Percentiles rank a stretch among this genome's conserved stretches.
phyloP scores from a whole-genome alignment of 495 filamentous ascomycete genomes.

The Sphaerosporella brunnea region DNA sequence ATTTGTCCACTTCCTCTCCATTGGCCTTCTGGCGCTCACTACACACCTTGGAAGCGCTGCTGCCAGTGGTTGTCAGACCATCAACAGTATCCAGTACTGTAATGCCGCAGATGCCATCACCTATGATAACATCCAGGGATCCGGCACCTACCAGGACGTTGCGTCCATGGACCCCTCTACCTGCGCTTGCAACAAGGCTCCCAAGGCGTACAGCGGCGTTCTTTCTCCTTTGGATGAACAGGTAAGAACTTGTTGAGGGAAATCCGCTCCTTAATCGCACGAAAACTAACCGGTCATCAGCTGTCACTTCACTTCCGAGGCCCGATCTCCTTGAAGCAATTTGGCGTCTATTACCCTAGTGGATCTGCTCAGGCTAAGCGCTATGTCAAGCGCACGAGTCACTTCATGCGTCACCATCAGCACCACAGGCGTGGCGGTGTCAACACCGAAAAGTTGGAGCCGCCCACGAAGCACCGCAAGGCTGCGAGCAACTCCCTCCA shows the following conservation, averaged over 20 bases:
- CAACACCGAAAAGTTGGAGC: background rate
- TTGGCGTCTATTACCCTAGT: slow-evolving; percentile 45
- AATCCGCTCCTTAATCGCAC: slow-evolving; percentile 1
- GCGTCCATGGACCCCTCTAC: slow-evolving; percentile 36
- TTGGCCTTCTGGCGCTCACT: background rate
- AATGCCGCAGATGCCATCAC: slow-evolving; percentile 37
- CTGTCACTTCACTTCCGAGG: slow-evolving; percentile 54
- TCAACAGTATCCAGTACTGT: background rate
- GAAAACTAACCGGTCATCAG: slow-evolving; percentile 28
- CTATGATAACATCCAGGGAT: slow-evolving; percentile 39
- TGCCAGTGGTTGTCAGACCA: slow-evolving; percentile 1
- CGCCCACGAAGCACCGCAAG: background rate
- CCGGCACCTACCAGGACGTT: slow-evolving; percentile 43
- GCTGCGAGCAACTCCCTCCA: slow-evolving; percentile 7
- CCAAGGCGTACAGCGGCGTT: slow-evolving; percentile 36
- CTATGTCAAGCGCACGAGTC: slow-evolving; percentile 19
- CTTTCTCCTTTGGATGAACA: slow-evolving; percentile 49
- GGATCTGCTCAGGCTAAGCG: background rate
- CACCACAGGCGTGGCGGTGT: slow-evolving; percentile 19
- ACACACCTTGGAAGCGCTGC: background rate
- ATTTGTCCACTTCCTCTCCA: background rate
- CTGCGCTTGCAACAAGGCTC: slow-evolving; percentile 36
- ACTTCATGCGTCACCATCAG: slow-evolving; percentile 28
- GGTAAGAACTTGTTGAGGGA: too few relatives aligned
- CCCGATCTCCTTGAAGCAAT: slow-evolving; percentile 41